Percentiles rank a stretch among this genome's conserved stretches.
phyloP scores from a whole-genome alignment of 2,329 filamentous ascomycete genomes.

The Cadophora sp. region DNA sequence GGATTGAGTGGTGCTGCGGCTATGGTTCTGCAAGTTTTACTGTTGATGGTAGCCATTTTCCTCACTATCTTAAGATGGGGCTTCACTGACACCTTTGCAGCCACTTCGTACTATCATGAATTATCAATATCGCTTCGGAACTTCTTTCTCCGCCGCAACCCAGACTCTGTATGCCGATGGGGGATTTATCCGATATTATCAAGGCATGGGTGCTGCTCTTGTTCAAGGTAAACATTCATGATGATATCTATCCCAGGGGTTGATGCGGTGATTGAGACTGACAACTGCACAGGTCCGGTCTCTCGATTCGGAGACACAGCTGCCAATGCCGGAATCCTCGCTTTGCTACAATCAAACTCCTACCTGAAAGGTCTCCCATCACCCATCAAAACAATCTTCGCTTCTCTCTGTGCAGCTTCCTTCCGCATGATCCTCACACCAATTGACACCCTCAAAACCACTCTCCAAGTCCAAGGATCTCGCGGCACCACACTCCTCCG shows the following conservation, averaged over 20 bases:
- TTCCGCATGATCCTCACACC: conserved; percentile 57
- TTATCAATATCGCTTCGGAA: conserved; percentile 56
- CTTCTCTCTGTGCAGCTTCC: conserved; percentile 53
- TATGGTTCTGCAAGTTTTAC: conserved; percentile 55
- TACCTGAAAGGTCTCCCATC: conserved; percentile 52
- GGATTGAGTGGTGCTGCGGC: conserved; percentile 55
- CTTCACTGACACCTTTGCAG: conserved; percentile 37
- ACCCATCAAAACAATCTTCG: conserved; percentile 53
- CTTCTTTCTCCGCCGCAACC: conserved; percentile 49
- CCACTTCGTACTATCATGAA: conserved; percentile 58
- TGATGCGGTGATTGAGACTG: neutral
- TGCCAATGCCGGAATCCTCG: conserved; percentile 57
- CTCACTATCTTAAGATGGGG: neutral
- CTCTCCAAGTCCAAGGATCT: conserved; percentile 54
- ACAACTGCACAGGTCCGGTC: conserved; percentile 47
- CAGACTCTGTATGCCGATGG: conserved; percentile 51
- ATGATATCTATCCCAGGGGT: neutral
- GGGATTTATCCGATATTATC: conserved; percentile 52
- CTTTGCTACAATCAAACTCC: conserved; percentile 53
- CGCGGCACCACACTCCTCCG: conserved; percentile 51
- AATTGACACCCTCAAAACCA: conserved; percentile 58
- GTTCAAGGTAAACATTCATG: conserved; percentile 49
- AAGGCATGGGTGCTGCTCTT: conserved; percentile 53
- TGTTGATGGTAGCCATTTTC: conserved; percentile 51
- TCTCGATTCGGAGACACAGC: conserved; percentile 56